Conservation (phyloP, 2,329 filamentous ascomycete species). For the Fusarium sarcochroum region DNA sequence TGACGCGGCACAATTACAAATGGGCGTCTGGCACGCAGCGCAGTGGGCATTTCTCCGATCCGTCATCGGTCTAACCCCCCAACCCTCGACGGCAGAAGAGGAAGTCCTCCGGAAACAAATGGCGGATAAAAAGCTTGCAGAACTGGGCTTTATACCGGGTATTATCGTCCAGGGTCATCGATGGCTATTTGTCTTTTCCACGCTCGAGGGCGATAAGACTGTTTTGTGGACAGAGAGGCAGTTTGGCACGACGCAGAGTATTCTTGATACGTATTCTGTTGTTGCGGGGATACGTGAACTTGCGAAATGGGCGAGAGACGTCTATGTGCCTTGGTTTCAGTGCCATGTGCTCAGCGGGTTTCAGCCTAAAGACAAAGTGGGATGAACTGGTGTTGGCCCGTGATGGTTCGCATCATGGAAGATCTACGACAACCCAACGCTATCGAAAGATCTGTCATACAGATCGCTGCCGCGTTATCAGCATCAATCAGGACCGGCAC, state of each 20-base stretch:
- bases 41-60: slow-evolving; percentile 33
- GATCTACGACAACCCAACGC: neutral
- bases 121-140: neutral
- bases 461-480: too few species aligned
- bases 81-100: neutral
- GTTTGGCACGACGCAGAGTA: slow-evolving; percentile 37
- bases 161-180: slow-evolving; percentile 39
- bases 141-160: slow-evolving; percentile 37
- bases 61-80: neutral
- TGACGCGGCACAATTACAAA: slow-evolving; percentile 29
- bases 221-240: slow-evolving; percentile 35
- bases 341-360: slow-evolving; percentile 9
- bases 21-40: slow-evolving; percentile 35
- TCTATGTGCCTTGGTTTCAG: slow-evolving; percentile 39
- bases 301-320: slow-evolving; percentile 23
- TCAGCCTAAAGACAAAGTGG: neutral
- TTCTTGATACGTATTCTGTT: slow-evolving; percentile 30
- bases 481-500: too few species aligned
- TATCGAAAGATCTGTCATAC: too few species aligned
- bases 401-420: neutral
- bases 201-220: slow-evolving; percentile 23
- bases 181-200: slow-evolving; percentile 43
- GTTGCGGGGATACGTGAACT: slow-evolving; percentile 37
- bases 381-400: slow-evolving; percentile 2
- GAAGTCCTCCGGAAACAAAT: neutral